These are phyloP conservation scores for thale cress (Arabidopsis thaliana) DNA, from an alignment of 345 rosid species.

Conservation along the genomic window DNA sequence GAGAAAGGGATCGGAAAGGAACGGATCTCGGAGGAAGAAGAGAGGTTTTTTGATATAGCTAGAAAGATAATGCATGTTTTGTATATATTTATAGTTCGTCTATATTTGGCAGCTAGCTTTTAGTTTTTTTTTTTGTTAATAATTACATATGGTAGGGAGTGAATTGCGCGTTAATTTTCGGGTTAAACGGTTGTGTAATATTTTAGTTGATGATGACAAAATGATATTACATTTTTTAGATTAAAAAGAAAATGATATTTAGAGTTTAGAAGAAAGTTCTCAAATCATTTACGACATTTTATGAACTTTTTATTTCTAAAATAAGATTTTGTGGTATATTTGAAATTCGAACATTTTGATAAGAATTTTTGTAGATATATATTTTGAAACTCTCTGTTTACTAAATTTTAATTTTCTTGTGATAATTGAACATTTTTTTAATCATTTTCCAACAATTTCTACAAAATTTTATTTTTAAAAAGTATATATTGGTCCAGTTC, in stretches of 20 bases:
- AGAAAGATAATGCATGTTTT: not conserved
- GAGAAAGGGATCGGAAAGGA: constrained; percentile 34
- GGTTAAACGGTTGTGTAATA: constrained; percentile 2
- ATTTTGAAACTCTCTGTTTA: too few relatives aligned
- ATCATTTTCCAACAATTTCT: too few relatives aligned
- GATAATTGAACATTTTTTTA: too few relatives aligned
- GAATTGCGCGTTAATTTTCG: constrained; percentile 30
- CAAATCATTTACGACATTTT: not conserved
- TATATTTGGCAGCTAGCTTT: constrained; percentile 10
- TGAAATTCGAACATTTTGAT: too few relatives aligned
- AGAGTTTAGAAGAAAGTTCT: not conserved
- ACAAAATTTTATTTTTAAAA: too few relatives aligned
- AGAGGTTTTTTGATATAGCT: constrained; percentile 25
- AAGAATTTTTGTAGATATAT: too few relatives aligned
- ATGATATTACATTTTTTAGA: not conserved
- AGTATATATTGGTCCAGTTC: too few relatives aligned
- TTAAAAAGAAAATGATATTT: too few relatives aligned
- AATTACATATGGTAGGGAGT: constrained; percentile 27
- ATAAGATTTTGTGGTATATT: too few relatives aligned
- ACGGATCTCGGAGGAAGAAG: constrained; percentile 6
- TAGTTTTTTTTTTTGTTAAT: not conserved
- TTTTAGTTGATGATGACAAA: not conserved
- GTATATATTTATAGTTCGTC: constrained; percentile 26
- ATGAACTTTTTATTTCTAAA: not conserved
- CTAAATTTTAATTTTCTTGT: too few relatives aligned